Conservation (phyloP, 176 grass and related monocot species). For the Triticum timopheevii region DNA sequence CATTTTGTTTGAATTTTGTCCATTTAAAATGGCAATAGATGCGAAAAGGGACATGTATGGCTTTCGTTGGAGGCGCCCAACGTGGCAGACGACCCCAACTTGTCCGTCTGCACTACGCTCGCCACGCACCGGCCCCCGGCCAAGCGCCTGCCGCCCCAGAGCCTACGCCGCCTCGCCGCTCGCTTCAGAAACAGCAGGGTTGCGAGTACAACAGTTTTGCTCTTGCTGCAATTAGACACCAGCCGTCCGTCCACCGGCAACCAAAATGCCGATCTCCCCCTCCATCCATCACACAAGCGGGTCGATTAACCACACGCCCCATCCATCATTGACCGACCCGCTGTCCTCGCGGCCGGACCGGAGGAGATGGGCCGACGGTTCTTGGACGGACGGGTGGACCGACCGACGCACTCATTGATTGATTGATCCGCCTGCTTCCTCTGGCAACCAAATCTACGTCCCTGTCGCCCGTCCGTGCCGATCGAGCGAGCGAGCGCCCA, state of each 20-base stretch:
- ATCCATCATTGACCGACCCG: background rate
- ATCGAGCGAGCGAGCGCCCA: background rate
- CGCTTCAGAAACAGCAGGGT: too few relatives aligned
- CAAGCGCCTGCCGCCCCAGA: too few relatives aligned
- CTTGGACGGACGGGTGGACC: conserved; percentile 2
- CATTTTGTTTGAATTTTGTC: too few relatives aligned
- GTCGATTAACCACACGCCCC: background rate
- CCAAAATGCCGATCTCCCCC: background rate
- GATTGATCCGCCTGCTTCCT: conserved; percentile 5
- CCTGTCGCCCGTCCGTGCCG: background rate
- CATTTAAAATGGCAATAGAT: too few relatives aligned
- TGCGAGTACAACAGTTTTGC: background rate
- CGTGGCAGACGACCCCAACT: too few relatives aligned
- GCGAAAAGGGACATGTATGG: too few relatives aligned
- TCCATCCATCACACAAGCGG: background rate
- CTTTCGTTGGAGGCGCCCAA: too few relatives aligned
- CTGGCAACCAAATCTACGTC: conserved; percentile 51
- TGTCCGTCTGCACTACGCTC: too few relatives aligned
- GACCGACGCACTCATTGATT: conserved; percentile 5
- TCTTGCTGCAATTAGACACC: background rate
- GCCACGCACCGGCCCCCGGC: too few relatives aligned
- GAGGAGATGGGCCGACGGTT: conserved; percentile 12
- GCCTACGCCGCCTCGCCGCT: too few relatives aligned
- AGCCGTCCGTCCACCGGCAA: background rate
- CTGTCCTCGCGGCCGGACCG: background rate